Evolutionary conservation across 2,329 filamentous ascomycete species (phyloP).

Genomic region (Aspergillus neotritici): DNA sequence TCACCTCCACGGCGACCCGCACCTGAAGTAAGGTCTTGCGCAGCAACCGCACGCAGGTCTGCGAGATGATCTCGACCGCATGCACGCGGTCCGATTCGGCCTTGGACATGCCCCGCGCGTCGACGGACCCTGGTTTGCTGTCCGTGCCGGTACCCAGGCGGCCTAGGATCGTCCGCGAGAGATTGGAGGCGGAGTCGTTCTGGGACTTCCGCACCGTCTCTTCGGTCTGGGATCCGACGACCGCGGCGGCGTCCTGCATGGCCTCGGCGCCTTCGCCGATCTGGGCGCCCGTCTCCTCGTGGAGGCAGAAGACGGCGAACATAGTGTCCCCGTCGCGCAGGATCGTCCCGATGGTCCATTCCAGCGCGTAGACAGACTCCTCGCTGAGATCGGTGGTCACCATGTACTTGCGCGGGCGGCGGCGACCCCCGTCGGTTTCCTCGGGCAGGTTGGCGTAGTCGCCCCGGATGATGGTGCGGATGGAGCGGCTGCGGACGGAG

Average conservation of each 20-base stretch:
- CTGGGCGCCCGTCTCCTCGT: slow-evolving; percentile 62
- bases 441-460: slow-evolving; percentile 69
- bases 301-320: slow-evolving; percentile 86
- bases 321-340: slow-evolving; percentile 90
- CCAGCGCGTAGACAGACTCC: slow-evolving; percentile 88
- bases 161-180: slow-evolving; percentile 28
- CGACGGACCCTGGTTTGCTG: slow-evolving; percentile 41
- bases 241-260: slow-evolving; percentile 68
- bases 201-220: slow-evolving; percentile 46
- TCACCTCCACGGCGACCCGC: slow-evolving; percentile 86
- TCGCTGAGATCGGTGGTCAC: slow-evolving; percentile 94
- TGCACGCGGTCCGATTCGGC: slow-evolving; percentile 73
- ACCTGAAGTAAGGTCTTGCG: slow-evolving; percentile 91
- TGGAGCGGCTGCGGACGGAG: slow-evolving; percentile 70
- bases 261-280: slow-evolving; percentile 68
- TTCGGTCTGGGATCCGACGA: slow-evolving; percentile 56
- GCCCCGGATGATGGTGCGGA: slow-evolving; percentile 85
- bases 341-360: slow-evolving; percentile 96
- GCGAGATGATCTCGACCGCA: slow-evolving; percentile 77
- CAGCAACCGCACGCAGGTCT: slow-evolving; percentile 75
- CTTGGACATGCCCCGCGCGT: slow-evolving; percentile 50
- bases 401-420: slow-evolving; percentile 79
- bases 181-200: slow-evolving; percentile 25
- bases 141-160: slow-evolving; percentile 35
- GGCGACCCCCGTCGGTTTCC: slow-evolving; percentile 71